Evolutionary conservation across 2,329 filamentous ascomycete species (phyloP).

Genomic region (Penicillium sp.): DNA sequence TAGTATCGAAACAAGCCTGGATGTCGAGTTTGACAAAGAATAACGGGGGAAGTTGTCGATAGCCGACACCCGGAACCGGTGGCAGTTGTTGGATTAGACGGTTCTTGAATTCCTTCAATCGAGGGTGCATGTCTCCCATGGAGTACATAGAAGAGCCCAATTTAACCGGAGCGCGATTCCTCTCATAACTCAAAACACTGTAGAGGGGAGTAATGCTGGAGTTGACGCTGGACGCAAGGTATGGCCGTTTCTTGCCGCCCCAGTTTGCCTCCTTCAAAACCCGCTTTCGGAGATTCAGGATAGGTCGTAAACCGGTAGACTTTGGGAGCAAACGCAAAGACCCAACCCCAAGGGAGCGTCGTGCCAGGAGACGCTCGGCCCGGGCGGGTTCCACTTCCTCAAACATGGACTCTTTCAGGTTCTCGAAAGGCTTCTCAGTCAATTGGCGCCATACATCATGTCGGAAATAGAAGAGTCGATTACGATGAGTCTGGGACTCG

Average conservation of each 20-base stretch:
- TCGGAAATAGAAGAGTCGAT: constrained; percentile 86
- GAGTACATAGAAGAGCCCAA: constrained; percentile 82
- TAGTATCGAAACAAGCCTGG: constrained; percentile 88
- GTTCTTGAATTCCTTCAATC: constrained; percentile 66
- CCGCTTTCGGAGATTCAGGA: constrained; percentile 77
- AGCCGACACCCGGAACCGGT: neutral
- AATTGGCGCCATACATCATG: constrained; percentile 86
- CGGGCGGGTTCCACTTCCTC: constrained; percentile 65
- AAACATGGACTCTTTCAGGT: constrained; percentile 70
- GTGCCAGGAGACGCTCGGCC: constrained; percentile 58
- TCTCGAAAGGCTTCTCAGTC: constrained; percentile 67
- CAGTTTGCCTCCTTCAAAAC: constrained; percentile 48
- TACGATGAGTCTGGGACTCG: constrained; percentile 76
- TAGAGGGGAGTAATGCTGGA: constrained; percentile 69
- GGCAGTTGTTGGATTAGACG: constrained; percentile 10
- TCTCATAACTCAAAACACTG: constrained; percentile 75
- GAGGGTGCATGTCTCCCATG: constrained; percentile 72
- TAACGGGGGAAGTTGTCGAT: constrained; percentile 40
- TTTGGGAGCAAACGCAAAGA: constrained; percentile 82
- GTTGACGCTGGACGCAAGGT: constrained; percentile 65
- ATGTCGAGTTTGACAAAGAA: constrained; percentile 95
- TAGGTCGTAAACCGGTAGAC: constrained; percentile 69
- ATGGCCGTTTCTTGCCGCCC: constrained; percentile 51
- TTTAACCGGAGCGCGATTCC: constrained; percentile 54
- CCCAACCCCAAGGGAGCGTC: constrained; percentile 69